These are phyloP conservation scores for Saussurea involucrata DNA, from an alignment of 129 eudicot species.

Conservation along the genomic window DNA sequence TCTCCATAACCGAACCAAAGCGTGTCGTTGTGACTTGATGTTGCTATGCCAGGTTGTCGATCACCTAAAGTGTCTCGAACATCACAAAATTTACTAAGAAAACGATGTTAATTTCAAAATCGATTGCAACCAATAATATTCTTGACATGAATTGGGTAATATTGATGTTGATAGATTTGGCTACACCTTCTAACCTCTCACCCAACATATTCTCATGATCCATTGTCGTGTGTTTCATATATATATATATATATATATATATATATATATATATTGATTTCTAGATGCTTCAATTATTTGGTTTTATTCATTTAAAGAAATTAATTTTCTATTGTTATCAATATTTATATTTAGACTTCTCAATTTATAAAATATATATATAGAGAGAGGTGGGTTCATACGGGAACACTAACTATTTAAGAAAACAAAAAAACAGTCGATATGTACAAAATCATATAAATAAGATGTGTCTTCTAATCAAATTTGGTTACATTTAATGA, in stretches of 20 bases:
- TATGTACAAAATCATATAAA: not conserved
- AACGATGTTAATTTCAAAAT: not conserved
- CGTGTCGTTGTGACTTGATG: not conserved
- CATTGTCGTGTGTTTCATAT: slow-evolving; percentile 11
- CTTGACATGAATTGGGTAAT: not conserved
- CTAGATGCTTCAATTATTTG: slow-evolving; percentile 11
- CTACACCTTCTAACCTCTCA: not conserved
- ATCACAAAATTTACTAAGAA: not conserved
- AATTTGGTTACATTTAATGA: not conserved
- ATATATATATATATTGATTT: not conserved
- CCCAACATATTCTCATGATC: not conserved
- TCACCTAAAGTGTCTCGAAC: not conserved
- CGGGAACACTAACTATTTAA: no score
- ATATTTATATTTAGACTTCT: not conserved
- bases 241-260: not conserved
- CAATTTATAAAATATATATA: not conserved
- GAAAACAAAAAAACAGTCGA: no score
- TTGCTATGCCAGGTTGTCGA: not conserved
- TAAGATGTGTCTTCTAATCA: not conserved
- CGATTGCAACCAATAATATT: not conserved
- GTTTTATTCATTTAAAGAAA: not conserved
- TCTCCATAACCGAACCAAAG: no score
- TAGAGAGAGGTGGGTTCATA: no score
- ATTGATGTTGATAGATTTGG: not conserved
- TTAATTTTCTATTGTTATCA: not conserved